Base-by-base conservation (phyloP, 129 eudicot genomes). In the Tagetes patula region DNA sequence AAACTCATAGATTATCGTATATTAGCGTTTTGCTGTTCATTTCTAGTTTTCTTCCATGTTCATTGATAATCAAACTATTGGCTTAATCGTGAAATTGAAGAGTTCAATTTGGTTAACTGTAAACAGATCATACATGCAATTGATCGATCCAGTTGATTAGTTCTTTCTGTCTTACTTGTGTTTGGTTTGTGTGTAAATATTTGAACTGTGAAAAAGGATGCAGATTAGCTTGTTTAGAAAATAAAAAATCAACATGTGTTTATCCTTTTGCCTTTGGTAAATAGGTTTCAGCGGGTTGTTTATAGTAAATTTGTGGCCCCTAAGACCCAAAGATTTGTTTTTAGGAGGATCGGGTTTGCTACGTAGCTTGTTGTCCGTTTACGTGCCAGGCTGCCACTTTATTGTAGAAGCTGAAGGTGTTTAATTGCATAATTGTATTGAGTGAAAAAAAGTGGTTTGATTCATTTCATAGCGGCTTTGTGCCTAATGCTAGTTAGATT, bases 171-270 rank as follows among this genome's bases (percentile, higher is more conserved):
- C 7, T 58, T 32, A 31, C 14, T 14, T 64, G 9, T 36, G 10
- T 61, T 61, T 61, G 45, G 6, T 58, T 58, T 11, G 45, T 34
- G 27, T 62, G 67, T 5, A 62, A 62, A 62, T 58, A 58, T 58
- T 6, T 58, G 64, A 10, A 31, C 36, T 5, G 14, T 32, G 40
- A 59, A 59, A 59, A 59, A 32, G 65, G 65, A 33, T 59, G 14
- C 14, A 10, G 40, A 32, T 59, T 62, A 62, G 37, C 45, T 20
- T 20, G 27, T 20, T 20, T 20, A 20, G 27, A 20, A 20, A 20
- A 20, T 20, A 20, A 20, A 20, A 20, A 20, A 20, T 20, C 27
- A 20, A 20, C 27, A 20, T 20, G 27, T 20, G 27, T 20, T 20
- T 20, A 20, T 20, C 27, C 27, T 20, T 20, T 20, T 20, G 27